Conservation (phyloP, 2,329 filamentous ascomycete species). For the Colletotrichum eleusines region DNA sequence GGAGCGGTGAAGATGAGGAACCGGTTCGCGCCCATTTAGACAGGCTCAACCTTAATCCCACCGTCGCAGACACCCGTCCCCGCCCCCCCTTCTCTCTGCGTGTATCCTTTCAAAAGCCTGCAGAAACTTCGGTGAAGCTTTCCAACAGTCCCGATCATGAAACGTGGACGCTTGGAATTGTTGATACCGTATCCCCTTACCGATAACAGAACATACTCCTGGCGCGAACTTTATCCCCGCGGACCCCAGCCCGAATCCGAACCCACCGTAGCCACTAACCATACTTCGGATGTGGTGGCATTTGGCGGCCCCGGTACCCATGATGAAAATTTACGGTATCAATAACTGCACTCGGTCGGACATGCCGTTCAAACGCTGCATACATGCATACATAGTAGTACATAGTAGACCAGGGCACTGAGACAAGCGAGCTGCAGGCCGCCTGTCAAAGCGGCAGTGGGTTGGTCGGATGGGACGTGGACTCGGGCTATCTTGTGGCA, state of each 20-base stretch:
- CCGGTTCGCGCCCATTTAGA: background rate
- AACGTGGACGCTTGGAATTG: constrained; percentile 23
- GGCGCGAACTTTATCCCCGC: too few relatives aligned
- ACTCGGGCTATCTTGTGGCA: background rate
- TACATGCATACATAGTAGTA: too few relatives aligned
- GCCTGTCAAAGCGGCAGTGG: constrained; percentile 32
- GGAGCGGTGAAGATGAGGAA: constrained; percentile 14
- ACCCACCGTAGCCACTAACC: too few relatives aligned
- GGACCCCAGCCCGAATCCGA: too few relatives aligned
- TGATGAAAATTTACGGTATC: too few relatives aligned
- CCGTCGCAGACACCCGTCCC: background rate
- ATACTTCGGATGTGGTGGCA: too few relatives aligned
- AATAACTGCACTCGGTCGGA: too few relatives aligned
- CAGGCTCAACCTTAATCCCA: constrained; percentile 4
- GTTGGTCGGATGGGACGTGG: background rate
- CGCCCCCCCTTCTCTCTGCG: background rate
- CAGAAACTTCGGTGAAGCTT: background rate
- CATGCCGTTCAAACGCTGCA: constrained; percentile 22
- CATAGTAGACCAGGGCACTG: constrained; percentile 34
- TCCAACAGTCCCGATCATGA: background rate
- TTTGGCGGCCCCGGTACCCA: too few relatives aligned
- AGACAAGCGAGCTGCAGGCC: constrained; percentile 22
- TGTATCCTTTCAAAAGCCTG: background rate
- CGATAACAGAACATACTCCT: too few relatives aligned
- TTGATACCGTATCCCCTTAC: too few relatives aligned